Evolutionary conservation across 768 basidiomycete genomes (phyloP).

Genomic region (Leucosporidium creatinivorum): DNA sequence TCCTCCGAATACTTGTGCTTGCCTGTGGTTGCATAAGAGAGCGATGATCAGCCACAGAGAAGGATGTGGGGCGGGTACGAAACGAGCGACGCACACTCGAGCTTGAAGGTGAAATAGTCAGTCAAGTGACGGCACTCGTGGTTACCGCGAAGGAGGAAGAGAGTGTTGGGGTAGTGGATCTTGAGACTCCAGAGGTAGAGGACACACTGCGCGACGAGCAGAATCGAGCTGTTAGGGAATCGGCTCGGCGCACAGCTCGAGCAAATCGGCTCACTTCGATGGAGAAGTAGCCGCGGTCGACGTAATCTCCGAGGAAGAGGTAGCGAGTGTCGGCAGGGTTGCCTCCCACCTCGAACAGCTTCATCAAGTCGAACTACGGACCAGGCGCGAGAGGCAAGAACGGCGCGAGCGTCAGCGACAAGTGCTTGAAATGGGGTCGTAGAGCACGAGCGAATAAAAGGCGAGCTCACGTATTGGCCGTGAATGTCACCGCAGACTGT

Average conservation of each 20-base stretch:
- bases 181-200: conserved; percentile 96
- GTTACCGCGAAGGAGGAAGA: conserved; percentile 94
- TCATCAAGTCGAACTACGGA: conserved; percentile 81
- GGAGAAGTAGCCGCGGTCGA: conserved; percentile 87
- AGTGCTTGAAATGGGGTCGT: neutral
- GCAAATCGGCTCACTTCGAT: conserved; percentile 58
- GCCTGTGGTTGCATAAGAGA: conserved; percentile 50
- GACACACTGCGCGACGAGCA: conserved; percentile 62
- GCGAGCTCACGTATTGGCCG: conserved; percentile 77
- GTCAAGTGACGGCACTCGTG: conserved; percentile 98
- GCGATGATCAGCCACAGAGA: neutral
- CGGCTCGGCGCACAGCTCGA: too few relatives aligned
- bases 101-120: conserved; percentile 97
- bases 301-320: conserved; percentile 87
- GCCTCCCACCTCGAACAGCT: conserved; percentile 87
- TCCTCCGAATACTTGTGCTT: conserved; percentile 98
- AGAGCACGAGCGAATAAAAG: neutral
- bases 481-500: conserved; percentile 98
- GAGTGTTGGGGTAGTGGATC: conserved; percentile 97
- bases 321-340: conserved; percentile 91
- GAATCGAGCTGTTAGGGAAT: too few relatives aligned
- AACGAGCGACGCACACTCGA: conserved; percentile 67
- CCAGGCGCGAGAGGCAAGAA: neutral
- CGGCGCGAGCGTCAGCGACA: neutral
- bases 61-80: neutral